A percentile compares a stretch with the other conserved stretches of the same genome.
phyloP scores from a whole-genome alignment of 148 eudicot species.

The Linanthus parryae region DNA sequence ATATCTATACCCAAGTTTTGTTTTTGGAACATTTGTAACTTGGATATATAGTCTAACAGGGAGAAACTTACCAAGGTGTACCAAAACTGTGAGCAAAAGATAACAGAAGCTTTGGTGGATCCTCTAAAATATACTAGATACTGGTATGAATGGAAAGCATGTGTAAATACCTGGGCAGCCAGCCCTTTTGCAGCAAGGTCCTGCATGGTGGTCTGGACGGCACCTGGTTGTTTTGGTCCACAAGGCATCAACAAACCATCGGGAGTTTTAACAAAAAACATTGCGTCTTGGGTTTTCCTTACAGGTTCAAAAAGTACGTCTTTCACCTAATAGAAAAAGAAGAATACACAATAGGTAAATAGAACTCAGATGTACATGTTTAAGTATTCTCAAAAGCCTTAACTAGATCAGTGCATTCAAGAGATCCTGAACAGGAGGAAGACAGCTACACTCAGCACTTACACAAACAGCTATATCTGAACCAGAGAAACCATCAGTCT shows the following conservation, averaged over 20 bases:
- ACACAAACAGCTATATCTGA: conserved; percentile 97
- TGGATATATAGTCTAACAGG: too few species aligned
- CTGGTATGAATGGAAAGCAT: too few species aligned
- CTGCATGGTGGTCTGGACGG: conserved; percentile 91
- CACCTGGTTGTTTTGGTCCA: conserved; percentile 88
- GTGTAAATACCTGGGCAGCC: conserved; percentile 74
- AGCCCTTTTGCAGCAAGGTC: conserved; percentile 88
- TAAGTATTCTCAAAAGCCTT: too few species aligned
- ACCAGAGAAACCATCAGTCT: conserved; percentile 95
- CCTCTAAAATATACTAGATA: too few species aligned
- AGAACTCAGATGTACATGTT: too few species aligned
- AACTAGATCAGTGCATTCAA: too few species aligned
- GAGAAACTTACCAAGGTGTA: too few species aligned
- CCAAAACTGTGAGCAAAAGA: background rate
- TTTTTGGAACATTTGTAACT: too few species aligned
- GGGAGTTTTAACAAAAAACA: conserved; percentile 61
- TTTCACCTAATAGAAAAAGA: conserved; percentile 54
- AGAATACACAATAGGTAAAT: too few species aligned
- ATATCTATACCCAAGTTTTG: too few species aligned
- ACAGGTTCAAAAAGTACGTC: conserved; percentile 98
- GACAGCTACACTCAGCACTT: conserved; percentile 24
- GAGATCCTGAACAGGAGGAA: background rate
- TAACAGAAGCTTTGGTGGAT: too few species aligned
- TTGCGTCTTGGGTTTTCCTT: conserved; percentile 97
- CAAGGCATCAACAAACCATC: conserved; percentile 79